Evolutionary conservation across 2,329 filamentous ascomycete genomes (phyloP), one percentile per base, ranked within the genome.

Genomic region (Aspergillus fischeri): DNA sequence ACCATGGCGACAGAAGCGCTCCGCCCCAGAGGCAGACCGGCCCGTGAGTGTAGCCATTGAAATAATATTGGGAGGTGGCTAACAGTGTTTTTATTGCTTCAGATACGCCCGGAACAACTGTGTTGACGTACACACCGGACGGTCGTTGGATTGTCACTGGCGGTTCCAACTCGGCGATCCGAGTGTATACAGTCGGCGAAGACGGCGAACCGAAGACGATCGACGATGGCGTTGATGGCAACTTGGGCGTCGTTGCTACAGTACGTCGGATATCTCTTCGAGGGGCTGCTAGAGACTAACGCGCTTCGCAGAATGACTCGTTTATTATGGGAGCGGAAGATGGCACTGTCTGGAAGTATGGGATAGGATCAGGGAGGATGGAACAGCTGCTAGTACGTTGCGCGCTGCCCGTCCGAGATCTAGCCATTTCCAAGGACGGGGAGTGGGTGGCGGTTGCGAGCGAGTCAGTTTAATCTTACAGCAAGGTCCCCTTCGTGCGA

Each of bases 361-460:
- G 89, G n/a, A 82, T 97, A 51, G 81, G 84, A 56, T 85, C 84
- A 2, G 77, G 76, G 14, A 68, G 72, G 57, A 91, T 95, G 75
- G 90, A 96, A 60, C 87, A 88, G 58, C 89, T 95, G 63, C 83
- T 99, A 52, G 83, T 92, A 27, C 87, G 94, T 62, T 90, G 88
- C 57, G 87, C 91, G n/a, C 79, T 97, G 2, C 91, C 94, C 0
- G 85, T 97, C 32, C 85, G 94, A 67, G 92, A 97, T 72, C 80
- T 99, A 53, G 87, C 90, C 3, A 79, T 99, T 14, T 92, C 91
- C 2, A 83, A 86, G 1, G 90, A 97, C 70, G 83, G 85, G 0
- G 84, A 90, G 67, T 97, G 92, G 92, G 90, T 88, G 63, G 94
- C 94, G 29, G 91, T 97, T 27, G 92, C 92, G n/a, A 97, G 92